These are phyloP conservation scores for Immersiella caudata DNA, from an alignment of 495 filamentous ascomycete species.

Conservation along the genomic window DNA sequence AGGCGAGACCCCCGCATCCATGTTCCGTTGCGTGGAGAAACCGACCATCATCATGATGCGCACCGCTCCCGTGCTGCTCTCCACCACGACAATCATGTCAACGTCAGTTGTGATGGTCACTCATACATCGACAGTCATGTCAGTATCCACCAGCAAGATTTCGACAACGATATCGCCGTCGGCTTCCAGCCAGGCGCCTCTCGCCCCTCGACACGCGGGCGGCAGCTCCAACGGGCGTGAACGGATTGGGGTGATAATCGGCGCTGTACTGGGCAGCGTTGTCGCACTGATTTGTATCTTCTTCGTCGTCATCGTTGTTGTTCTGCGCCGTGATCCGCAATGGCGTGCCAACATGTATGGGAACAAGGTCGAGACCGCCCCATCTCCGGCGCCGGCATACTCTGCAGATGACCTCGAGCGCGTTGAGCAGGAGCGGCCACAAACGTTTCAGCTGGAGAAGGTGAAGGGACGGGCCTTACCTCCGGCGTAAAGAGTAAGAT, in stretches of 20 bases:
- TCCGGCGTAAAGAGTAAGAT: no score
- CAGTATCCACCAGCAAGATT: neutral
- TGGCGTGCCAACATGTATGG: neutral
- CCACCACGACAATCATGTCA: constrained; percentile 24
- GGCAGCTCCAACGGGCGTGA: neutral
- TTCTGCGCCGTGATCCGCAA: neutral
- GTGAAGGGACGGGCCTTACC: no score
- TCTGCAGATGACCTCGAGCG: no score
- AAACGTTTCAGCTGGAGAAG: no score
- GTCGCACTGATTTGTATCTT: neutral
- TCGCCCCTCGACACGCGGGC: neutral
- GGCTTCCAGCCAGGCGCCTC: neutral
- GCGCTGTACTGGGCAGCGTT: neutral
- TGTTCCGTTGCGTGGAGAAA: constrained; percentile 40
- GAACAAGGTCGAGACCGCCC: neutral
- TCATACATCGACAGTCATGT: neutral
- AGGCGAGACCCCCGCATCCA: constrained; percentile 31
- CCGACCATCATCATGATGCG: constrained; percentile 34
- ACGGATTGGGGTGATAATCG: neutral
- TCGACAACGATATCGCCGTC: neutral
- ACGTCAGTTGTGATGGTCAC: neutral
- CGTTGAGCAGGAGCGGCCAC: no score
- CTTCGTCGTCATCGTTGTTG: neutral
- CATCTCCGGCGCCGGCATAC: neutral
- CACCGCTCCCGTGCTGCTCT: constrained; percentile 38